Evolutionary conservation across 1,139 yeast species (phyloP).

Genomic region (Yamadazyma jaroonii): DNA sequence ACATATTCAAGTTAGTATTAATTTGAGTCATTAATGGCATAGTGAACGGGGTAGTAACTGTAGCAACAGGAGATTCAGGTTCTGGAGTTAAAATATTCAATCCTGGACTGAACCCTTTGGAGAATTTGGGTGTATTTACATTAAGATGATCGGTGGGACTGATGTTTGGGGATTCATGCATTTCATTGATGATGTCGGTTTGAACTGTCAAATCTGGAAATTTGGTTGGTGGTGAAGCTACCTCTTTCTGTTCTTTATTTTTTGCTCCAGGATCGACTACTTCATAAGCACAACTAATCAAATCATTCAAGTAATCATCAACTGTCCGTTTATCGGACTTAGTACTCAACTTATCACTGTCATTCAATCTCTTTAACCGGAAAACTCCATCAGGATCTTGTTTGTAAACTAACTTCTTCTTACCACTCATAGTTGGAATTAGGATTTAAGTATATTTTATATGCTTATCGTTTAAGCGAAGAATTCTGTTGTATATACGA

Average conservation of each 20-base stretch:
- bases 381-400: conserved; percentile 45
- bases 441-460: background rate
- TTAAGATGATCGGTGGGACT: background rate
- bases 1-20: conserved; percentile 5
- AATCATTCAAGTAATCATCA: conserved; percentile 30
- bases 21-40: background rate
- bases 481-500: no score
- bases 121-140: background rate
- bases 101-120: conserved; percentile 6
- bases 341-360: conserved; percentile 14
- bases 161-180: background rate
- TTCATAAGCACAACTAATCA: conserved; percentile 26
- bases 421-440: conserved; percentile 3
- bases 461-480: background rate
- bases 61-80: conserved; percentile 1
- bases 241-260: background rate
- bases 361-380: conserved; percentile 31
- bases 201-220: no score
- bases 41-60: background rate
- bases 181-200: background rate
- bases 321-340: conserved; percentile 19
- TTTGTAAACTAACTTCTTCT: conserved; percentile 34
- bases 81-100: conserved; percentile 6
- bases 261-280: conserved; percentile 16
- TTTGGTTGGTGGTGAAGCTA: background rate